A percentile compares a stretch with the other conserved stretches of the same genome.
Conservation (phyloP, 192 early-diverging fungal species). For the Thamnidium elegans region DNA sequence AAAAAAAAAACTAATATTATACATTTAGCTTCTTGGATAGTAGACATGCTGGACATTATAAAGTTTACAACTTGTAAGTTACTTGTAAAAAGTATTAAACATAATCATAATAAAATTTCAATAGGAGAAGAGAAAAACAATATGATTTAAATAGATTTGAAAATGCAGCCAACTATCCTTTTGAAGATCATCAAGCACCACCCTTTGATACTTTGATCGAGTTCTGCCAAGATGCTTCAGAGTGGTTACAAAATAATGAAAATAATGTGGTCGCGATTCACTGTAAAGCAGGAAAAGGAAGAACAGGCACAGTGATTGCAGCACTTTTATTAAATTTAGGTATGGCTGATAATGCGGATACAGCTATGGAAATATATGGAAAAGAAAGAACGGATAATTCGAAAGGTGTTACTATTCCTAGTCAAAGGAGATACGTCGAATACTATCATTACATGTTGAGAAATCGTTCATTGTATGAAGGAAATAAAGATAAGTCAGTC, state of each 20-base stretch:
- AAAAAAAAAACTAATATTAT: not conserved
- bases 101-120: not conserved
- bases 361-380: constrained; percentile 49
- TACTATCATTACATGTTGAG: constrained; percentile 47
- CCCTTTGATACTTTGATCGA: constrained; percentile 43
- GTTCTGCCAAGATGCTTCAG: constrained; percentile 49
- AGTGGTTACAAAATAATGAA: constrained; percentile 39
- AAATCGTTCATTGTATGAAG: constrained; percentile 22
- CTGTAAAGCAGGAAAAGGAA: constrained; percentile 67
- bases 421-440: constrained; percentile 52
- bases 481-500: constrained; percentile 8
- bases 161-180: constrained; percentile 46
- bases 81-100: not conserved
- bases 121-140: constrained; percentile 50
- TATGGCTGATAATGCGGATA: constrained; percentile 24
- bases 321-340: constrained; percentile 44
- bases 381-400: constrained; percentile 44
- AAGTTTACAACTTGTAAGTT: constrained; percentile 61
- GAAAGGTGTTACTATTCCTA: constrained; percentile 58
- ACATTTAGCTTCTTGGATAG: constrained; percentile 48
- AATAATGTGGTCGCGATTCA: constrained; percentile 55
- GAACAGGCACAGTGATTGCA: constrained; percentile 58
- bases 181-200: constrained; percentile 56
- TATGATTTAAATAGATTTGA: constrained; percentile 46
- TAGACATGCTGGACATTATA: constrained; percentile 48